Base-by-base conservation (phyloP, 2,329 filamentous ascomycete species). In the Fusarium austroafricanum region DNA sequence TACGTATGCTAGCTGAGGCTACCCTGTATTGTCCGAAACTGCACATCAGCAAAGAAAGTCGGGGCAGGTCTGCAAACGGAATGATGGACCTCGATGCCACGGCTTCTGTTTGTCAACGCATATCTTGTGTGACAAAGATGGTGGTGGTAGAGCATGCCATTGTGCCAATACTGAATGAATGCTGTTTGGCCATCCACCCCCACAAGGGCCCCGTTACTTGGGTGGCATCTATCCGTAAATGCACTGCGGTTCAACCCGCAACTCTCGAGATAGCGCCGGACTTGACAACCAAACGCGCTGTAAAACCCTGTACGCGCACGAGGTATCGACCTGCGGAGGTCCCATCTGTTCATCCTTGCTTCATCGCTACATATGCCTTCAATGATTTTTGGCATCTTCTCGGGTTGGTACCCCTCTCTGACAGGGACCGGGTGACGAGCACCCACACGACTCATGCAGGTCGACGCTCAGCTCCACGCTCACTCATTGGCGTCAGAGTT, bases 211-310 rank as follows among this genome's bases (percentile, higher is more conserved):
- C 46, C 52, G 43, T 62, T 52, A 33, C 33, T 56, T 56, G 44
- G 59, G 67, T 71, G 68, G 67, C 72, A 75, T 75, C 71, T 71
- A 69, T 61, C 65, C 42, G 33, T 31, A 46, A 46, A 74, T 76
- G 75, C 75, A 77, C 61, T 59, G 69, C 75, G 75, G 75, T 76
- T 77, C 73, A 77, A 75, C 74, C 75, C 75, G 75, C 73, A 73
- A 72, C 73, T 76, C 71, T 75, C 70, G 49, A 71, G 63, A 73
- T 74, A 74, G 72, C 73, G 73, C 68, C 71, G 71, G 68, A 60
- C 68, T 60, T 64, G 61, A 62, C 64, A 68, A 65, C 65, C 70
- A 68, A 61, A 70, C 62, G 67, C 56, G 60, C 62, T 61, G 55
- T 60, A 56, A 68, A 61, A 61, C 70, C 68, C 59, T 60, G 55